Percentiles rank a stretch among this genome's conserved stretches.
Conservation (phyloP, 768 basidiomycete species). For the Leccinum ochraceum region DNA sequence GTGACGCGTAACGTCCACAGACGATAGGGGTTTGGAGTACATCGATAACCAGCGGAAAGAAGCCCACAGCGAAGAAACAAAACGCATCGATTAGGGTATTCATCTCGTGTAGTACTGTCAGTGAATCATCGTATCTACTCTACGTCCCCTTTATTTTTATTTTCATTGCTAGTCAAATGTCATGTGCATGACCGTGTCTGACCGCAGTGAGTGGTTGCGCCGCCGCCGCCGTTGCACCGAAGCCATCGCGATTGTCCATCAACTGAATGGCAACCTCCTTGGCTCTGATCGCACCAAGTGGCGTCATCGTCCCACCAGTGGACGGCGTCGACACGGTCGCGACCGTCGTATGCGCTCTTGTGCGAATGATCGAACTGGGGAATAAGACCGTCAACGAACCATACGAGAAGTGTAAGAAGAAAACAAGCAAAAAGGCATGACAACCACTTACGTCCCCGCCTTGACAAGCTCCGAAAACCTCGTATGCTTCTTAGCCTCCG, state of each 20-base stretch:
- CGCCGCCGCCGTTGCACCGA: too few relatives aligned
- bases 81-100: slow-evolving; percentile 14
- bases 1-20: too few relatives aligned
- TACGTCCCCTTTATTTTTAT: not conserved
- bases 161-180: not conserved
- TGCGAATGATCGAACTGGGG: slow-evolving; percentile 34
- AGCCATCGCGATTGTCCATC: too few relatives aligned
- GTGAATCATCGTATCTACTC: slow-evolving; percentile 4
- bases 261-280: too few relatives aligned
- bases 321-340: too few relatives aligned
- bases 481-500: slow-evolving; percentile 52
- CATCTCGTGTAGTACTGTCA: slow-evolving; percentile 1
- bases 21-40: too few relatives aligned
- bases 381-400: slow-evolving; percentile 2
- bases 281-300: too few relatives aligned
- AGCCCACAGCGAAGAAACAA: not conserved
- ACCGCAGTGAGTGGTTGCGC: not conserved
- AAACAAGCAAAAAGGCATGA: slow-evolving; percentile 4
- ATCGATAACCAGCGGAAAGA: too few relatives aligned
- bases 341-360: too few relatives aligned
- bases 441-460: slow-evolving; percentile 48
- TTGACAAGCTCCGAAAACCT: slow-evolving; percentile 55
- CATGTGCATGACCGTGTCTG: slow-evolving; percentile 1
- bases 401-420: slow-evolving; percentile 6
- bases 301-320: too few relatives aligned